These are phyloP conservation scores for Sporothrix schenckii DNA, from an alignment of 2,329 filamentous ascomycete species.

Conservation along the genomic window DNA sequence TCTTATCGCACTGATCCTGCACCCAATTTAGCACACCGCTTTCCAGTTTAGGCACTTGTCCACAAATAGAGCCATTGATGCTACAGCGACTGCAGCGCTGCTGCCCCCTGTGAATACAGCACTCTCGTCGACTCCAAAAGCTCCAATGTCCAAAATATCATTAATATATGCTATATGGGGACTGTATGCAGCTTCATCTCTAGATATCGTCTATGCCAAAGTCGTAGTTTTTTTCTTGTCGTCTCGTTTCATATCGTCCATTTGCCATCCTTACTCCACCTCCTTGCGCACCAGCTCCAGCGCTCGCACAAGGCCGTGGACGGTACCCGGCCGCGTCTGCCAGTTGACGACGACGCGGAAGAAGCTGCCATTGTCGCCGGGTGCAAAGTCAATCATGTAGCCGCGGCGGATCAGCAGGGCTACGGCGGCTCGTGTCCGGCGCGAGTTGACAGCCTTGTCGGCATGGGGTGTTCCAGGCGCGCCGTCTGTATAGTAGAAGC, in stretches of 20 bases:
- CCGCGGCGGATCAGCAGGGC: conserved; percentile 53
- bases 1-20: conserved; percentile 25
- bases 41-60: not conserved
- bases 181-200: conserved; percentile 1
- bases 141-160: not conserved
- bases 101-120: not conserved
- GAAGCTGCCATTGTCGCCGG: conserved; percentile 58
- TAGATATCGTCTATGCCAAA: conserved; percentile 6
- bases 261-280: conserved; percentile 6
- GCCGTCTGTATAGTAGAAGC: conserved; percentile 75
- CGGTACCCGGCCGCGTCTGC: conserved; percentile 56
- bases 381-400: conserved; percentile 66
- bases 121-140: not conserved
- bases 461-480: conserved; percentile 56
- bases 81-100: not conserved
- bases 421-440: conserved; percentile 54
- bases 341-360: conserved; percentile 63
- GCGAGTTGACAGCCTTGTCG: conserved; percentile 52
- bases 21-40: conserved; percentile 24
- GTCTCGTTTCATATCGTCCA: not conserved
- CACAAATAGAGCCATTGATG: not conserved
- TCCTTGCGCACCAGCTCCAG: conserved; percentile 53
- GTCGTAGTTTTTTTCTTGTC: not conserved
- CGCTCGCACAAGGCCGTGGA: conserved; percentile 58
- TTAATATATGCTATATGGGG: conserved; percentile 9